Evolutionary conservation across 1,139 yeast species (phyloP).

Genomic region (Debaryomyces psychrophilus): DNA sequence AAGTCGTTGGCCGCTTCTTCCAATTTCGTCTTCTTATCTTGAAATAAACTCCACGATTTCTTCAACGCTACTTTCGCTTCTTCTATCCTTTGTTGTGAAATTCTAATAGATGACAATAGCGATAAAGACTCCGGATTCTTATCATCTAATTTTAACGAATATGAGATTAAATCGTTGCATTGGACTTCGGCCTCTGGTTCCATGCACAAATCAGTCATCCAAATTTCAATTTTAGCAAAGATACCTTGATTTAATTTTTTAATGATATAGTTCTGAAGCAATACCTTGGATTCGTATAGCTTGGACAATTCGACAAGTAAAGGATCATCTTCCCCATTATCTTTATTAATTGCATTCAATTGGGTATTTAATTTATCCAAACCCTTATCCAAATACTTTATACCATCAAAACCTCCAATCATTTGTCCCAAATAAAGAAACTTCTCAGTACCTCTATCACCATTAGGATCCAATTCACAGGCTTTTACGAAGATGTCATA

Average conservation of each 20-base stretch:
- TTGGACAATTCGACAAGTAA: slow-evolving; percentile 27
- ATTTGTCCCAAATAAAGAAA: slow-evolving; percentile 91
- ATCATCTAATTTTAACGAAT: slow-evolving; percentile 63
- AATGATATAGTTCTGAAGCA: slow-evolving; percentile 42
- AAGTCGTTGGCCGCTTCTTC: slow-evolving; percentile 45
- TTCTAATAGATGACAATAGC: slow-evolving; percentile 81
- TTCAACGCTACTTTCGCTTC: slow-evolving; percentile 74
- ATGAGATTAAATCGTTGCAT: slow-evolving; percentile 73
- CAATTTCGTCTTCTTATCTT: slow-evolving; percentile 49
- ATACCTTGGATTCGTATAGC: slow-evolving; percentile 32
- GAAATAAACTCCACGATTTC: slow-evolving; percentile 76
- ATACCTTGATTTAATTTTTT: slow-evolving; percentile 71
- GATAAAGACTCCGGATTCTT: slow-evolving; percentile 81
- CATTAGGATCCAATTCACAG: slow-evolving; percentile 71
- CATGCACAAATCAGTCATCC: slow-evolving; percentile 99
- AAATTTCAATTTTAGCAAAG: slow-evolving; percentile 87
- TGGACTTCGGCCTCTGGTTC: slow-evolving; percentile 81
- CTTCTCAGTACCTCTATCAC: slow-evolving; percentile 69
- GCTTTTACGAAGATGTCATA: slow-evolving; percentile 64
- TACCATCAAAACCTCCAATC: slow-evolving; percentile 79
- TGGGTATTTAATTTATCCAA: slow-evolving; percentile 52
- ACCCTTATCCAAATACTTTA: slow-evolving; percentile 67
- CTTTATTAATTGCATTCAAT: slow-evolving; percentile 32
- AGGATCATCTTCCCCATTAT: slow-evolving; percentile 28
- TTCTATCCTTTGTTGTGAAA: slow-evolving; percentile 75